These are phyloP conservation scores for Candida buenavistaensis DNA, from an alignment of 1,139 yeast species.

Conservation along the genomic window DNA sequence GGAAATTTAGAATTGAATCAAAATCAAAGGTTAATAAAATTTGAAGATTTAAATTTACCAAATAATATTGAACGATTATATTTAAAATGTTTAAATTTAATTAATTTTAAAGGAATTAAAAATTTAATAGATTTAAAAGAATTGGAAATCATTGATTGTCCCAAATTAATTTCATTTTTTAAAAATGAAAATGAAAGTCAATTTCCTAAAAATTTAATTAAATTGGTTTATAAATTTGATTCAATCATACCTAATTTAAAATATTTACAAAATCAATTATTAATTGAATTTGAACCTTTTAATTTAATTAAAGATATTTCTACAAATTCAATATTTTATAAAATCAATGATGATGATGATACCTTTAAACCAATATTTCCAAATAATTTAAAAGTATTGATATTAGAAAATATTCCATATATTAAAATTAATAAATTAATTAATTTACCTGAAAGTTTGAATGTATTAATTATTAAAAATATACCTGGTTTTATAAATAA, in stretches of 20 bases:
- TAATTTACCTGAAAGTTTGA: constrained; percentile 8
- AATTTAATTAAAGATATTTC: neutral
- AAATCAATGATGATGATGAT: constrained; percentile 6
- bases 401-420: constrained; percentile 10
- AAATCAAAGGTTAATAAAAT: constrained; percentile 2
- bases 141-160: constrained; percentile 12
- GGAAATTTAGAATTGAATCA: constrained; percentile 9
- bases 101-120: constrained; percentile 7
- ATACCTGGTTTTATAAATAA: constrained; percentile 9
- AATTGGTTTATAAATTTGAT: constrained; percentile 3
- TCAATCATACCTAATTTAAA: constrained; percentile 4
- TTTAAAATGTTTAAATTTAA: constrained; percentile 8
- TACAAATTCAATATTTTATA: constrained; percentile 2
- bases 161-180: constrained; percentile 9
- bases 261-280: constrained; percentile 3
- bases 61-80: constrained; percentile 2
- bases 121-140: constrained; percentile 1
- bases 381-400: constrained; percentile 5
- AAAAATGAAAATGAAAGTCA: too few species aligned
- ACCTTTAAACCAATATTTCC: too few species aligned
- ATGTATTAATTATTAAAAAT: constrained; percentile 7
- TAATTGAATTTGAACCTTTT: neutral
- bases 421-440: constrained; percentile 6
- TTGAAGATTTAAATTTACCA: constrained; percentile 8
- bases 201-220: constrained; percentile 9